Conservation (phyloP, 2,329 filamentous ascomycete genomes). For the Oidium heveae region DNA sequence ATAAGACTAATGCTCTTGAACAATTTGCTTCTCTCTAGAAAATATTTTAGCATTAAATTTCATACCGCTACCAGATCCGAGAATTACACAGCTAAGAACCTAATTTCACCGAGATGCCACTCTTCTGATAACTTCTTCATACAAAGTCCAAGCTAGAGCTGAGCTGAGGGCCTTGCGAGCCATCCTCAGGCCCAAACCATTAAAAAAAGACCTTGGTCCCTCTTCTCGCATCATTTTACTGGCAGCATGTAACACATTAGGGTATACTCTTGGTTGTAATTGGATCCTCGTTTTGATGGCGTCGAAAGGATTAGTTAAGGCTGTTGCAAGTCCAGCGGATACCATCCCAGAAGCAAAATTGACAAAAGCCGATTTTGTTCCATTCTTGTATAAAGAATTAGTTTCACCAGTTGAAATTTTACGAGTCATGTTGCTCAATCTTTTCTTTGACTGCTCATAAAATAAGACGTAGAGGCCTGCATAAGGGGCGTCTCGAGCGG, state of each 20-base stretch:
- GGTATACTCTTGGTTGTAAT: conserved; percentile 59
- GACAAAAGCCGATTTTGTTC: conserved; percentile 32
- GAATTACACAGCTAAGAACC: background rate
- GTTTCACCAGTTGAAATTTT: conserved; percentile 6
- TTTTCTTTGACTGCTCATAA: conserved; percentile 63
- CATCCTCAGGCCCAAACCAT: conserved; percentile 68
- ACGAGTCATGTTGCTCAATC: conserved; percentile 18
- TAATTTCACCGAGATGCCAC: conserved; percentile 18
- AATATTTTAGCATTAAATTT: too few species aligned
- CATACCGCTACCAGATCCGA: too few species aligned
- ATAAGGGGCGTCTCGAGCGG: conserved; percentile 84
- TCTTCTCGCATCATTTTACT: conserved; percentile 61
- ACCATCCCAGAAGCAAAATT: conserved; percentile 68
- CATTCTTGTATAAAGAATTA: conserved; percentile 8
- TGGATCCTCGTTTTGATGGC: conserved; percentile 89
- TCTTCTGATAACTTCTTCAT: conserved; percentile 71
- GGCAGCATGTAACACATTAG: conserved; percentile 57
- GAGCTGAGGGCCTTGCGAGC: conserved; percentile 77
- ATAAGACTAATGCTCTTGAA: too few species aligned
- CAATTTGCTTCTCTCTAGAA: too few species aligned
- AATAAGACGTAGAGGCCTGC: conserved; percentile 84
- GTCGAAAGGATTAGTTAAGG: conserved; percentile 88
- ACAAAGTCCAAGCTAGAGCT: conserved; percentile 91
- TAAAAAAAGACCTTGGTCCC: conserved; percentile 55
- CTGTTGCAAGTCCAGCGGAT: conserved; percentile 61